phyloP scores from a whole-genome alignment of 306 rosid species.

The Albizia julibrissin region DNA sequence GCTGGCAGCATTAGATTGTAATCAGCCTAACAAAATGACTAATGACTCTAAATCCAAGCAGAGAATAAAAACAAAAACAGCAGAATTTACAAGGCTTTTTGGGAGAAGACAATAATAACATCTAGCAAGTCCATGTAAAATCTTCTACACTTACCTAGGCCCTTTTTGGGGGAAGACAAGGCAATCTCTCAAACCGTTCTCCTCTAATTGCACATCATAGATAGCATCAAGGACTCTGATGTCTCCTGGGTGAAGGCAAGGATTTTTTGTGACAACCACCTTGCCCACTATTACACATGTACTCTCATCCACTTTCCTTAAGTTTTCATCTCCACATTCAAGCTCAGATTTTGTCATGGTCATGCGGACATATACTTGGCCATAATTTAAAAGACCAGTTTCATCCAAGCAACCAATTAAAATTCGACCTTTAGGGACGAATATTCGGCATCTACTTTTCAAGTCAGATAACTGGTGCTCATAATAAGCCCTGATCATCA shows the following conservation, averaged over 20 bases:
- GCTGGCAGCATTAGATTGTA: constrained; percentile 3
- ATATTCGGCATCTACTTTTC: constrained; percentile 42
- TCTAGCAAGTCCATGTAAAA: not conserved
- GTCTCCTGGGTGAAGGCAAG: constrained; percentile 88
- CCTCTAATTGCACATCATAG: constrained; percentile 61
- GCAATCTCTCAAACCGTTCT: constrained; percentile 65
- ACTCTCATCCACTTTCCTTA: constrained; percentile 55
- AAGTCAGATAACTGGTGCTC: constrained; percentile 66
- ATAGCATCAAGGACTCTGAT: constrained; percentile 54
- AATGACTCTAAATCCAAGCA: not conserved
- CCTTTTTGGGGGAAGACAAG: constrained; percentile 87
- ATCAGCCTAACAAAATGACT: constrained; percentile 8
- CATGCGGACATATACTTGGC: constrained; percentile 74
- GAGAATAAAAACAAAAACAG: not conserved
- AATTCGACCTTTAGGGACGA: constrained; percentile 52
- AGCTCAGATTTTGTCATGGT: constrained; percentile 62
- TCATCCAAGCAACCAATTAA: constrained; percentile 94
- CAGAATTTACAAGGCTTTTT: not conserved
- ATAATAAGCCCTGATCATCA: constrained; percentile 67
- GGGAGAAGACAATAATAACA: constrained; percentile 6
- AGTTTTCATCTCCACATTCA: constrained; percentile 48
- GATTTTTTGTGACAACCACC: constrained; percentile 85
- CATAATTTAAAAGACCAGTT: constrained; percentile 75
- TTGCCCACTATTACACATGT: constrained; percentile 66
- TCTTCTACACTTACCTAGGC: constrained; percentile 53